These are phyloP conservation scores for Entomortierella parvispora DNA, from an alignment of 192 early-diverging fungal genomes.

Conservation along the genomic window DNA sequence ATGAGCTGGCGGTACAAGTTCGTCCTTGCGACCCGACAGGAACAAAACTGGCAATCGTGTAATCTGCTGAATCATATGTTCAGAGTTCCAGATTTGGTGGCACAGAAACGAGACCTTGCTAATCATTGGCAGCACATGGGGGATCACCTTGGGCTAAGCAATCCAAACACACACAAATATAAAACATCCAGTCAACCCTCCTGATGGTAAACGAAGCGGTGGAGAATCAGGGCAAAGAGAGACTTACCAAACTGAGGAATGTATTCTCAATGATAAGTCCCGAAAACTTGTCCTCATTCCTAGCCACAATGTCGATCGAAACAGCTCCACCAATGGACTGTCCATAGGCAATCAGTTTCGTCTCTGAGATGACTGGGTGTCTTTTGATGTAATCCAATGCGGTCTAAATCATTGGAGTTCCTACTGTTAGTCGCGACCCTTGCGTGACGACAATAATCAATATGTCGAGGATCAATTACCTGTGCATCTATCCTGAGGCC, in stretches of 20 bases:
- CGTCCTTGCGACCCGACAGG: constrained; percentile 83
- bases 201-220: not conserved
- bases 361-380: constrained; percentile 77
- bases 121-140: constrained; percentile 82
- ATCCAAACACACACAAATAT: too few species aligned
- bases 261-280: constrained; percentile 96
- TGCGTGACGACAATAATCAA: too few species aligned
- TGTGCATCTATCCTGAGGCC: constrained; percentile 91
- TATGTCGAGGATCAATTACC: too few species aligned
- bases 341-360: constrained; percentile 89
- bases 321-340: constrained; percentile 98
- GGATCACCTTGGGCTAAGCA: constrained; percentile 91
- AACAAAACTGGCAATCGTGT: constrained; percentile 79
- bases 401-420: constrained; percentile 67
- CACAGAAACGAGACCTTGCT: constrained; percentile 79
- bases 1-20: constrained; percentile 88
- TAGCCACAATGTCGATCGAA: constrained; percentile 85
- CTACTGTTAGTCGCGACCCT: too few species aligned
- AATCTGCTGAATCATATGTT: constrained; percentile 74
- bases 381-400: constrained; percentile 85
- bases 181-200: not conserved
- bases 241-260: constrained; percentile 84
- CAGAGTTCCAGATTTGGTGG: constrained; percentile 92
- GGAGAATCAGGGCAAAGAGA: not conserved
- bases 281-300: constrained; percentile 78